Conservation (phyloP, 345 rosid species). For the Euphorbia pulcherrima region DNA sequence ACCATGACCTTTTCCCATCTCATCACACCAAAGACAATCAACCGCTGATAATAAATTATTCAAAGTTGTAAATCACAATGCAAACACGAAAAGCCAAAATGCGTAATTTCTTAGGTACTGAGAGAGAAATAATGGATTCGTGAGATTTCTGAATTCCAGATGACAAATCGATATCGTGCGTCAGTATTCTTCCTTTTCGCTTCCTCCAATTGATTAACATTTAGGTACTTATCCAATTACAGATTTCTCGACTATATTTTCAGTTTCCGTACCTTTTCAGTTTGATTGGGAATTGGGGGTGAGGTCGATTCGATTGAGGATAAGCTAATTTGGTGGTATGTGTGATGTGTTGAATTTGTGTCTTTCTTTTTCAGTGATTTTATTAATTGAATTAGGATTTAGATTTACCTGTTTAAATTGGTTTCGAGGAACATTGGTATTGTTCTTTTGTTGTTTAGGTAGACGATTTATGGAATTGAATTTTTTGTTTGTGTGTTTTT, state of each 20-base stretch:
- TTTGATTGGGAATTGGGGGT: slow-evolving; percentile 12
- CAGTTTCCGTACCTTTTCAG: background rate
- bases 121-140: background rate
- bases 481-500: background rate
- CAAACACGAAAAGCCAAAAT: background rate
- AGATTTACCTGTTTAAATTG: background rate
- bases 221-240: slow-evolving; percentile 16
- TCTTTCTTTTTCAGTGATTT: background rate
- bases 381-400: background rate
- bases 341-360: background rate
- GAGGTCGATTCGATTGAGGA: slow-evolving; percentile 4
- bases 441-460: slow-evolving; percentile 1
- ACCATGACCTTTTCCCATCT: background rate
- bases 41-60: background rate
- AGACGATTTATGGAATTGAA: background rate
- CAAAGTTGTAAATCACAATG: background rate
- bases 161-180: slow-evolving; percentile 2
- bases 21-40: background rate
- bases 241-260: slow-evolving; percentile 9
- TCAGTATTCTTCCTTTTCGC: slow-evolving; percentile 12
- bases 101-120: background rate
- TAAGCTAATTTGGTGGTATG: background rate
- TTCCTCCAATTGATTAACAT: background rate
- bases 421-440: background rate
- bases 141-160: slow-evolving; percentile 11